Percentiles rank a stretch among this genome's conserved stretches.
phyloP scores from a whole-genome alignment of 129 eudicot species.

The Artemisia annua region DNA sequence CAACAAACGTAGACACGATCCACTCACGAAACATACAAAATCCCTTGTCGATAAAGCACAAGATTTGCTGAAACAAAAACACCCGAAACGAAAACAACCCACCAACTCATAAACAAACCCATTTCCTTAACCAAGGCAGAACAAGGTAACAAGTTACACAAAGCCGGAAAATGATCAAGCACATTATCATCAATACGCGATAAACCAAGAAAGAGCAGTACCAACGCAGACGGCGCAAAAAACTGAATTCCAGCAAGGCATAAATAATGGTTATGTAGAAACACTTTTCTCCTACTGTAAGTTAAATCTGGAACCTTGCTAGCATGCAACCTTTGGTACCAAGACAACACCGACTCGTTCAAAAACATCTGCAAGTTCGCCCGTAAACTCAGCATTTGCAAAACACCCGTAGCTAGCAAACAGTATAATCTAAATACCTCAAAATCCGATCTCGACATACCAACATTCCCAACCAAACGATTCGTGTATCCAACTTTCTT shows the following conservation, averaged over 20 bases:
- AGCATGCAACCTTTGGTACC: conserved; percentile 95
- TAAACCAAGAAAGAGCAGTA: conserved; percentile 77
- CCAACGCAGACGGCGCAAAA: conserved; percentile 66
- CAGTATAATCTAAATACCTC: conserved; percentile 60
- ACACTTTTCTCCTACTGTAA: conserved; percentile 90
- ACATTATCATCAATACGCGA: conserved; percentile 56
- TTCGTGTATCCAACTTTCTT: conserved; percentile 18
- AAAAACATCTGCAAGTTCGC: conserved; percentile 73
- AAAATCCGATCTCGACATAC: conserved; percentile 64
- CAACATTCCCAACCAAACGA: conserved; percentile 62
- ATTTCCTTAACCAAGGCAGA: conserved; percentile 68
- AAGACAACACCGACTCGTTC: conserved; percentile 87
- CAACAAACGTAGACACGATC: conserved; percentile 20
- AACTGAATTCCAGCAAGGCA: conserved; percentile 80
- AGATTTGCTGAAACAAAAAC: conserved; percentile 56
- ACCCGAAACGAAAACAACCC: conserved; percentile 73
- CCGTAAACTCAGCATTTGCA: conserved; percentile 56
- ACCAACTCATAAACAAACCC: conserved; percentile 87
- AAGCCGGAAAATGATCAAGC: conserved; percentile 47
- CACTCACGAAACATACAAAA: conserved; percentile 74
- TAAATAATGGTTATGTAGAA: conserved; percentile 86
- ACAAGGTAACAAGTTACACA: conserved; percentile 50
- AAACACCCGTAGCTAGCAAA: conserved; percentile 58
- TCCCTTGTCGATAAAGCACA: conserved; percentile 69
- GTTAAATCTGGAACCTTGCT: conserved; percentile 85